Base-by-base conservation (phyloP, 805 yeast genomes). In the Yarrowia deformans region DNA sequence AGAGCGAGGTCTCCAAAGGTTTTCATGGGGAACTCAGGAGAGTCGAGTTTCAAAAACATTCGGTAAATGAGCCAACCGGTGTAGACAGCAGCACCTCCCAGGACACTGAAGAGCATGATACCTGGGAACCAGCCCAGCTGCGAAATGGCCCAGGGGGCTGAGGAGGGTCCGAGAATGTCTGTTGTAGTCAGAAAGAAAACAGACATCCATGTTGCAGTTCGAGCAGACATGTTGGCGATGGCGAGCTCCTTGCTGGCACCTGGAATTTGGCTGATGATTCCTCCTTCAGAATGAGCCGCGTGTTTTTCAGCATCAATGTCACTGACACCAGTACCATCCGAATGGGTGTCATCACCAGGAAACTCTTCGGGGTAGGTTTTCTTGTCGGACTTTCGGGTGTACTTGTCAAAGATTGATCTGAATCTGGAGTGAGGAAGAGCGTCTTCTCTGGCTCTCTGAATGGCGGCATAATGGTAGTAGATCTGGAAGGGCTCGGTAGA, bases 141-240 rank as follows among this genome's bases (percentile, higher is more conserved):
- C 4, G 80, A 71, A 67, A 81, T 75, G 12, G 83, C 82, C 71
- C 79, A 81, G 1, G 84, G 84, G 37, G 84, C 83, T 64, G 77
- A 76, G 10, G 79, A 75, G 23, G 84, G 84, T 16, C 84, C 84
- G 49, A 82, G 75, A 58, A 81, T 81, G 74, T 82, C 84, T 6
- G 84, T 81, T 32, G 84, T 81, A 70, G 81, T 82, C 64, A 82
- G 73, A 70, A 77, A 80, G 74, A 81, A 81, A n/a, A 81, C 82
- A 1, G 72, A 46, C 37, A 72, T 63, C 74, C 74, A 73, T 8
- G 74, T 64, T 1, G 75, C 75, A 14, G 69, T 71, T 70, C 75
- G 71, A 39, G 71, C 43, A 34, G 72, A 68, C 56, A 73, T 67
- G 68, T 71, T 70, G 32, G 75, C 75, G 13, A 63, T 48, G 6